Evolutionary conservation across 352 stramenopile genomes (phyloP), one percentile per base, ranked within the genome.

Genomic region (Peronospora destructor): DNA sequence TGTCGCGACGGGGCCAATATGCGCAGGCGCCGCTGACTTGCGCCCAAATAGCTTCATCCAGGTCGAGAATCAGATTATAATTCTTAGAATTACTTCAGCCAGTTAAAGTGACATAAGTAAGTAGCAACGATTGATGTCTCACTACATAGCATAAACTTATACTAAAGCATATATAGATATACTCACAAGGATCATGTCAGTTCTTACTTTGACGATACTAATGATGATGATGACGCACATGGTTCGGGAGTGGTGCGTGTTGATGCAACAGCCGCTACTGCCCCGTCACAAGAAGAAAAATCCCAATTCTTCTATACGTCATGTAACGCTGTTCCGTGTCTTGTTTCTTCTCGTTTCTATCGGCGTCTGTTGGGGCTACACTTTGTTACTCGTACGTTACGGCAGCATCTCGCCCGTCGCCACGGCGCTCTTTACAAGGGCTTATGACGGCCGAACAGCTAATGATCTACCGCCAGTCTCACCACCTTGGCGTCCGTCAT

Each of bases 31-130:
- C 36, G 84, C 68, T 16, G 73, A 64, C 59, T 92, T 92, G 32
- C 82, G 79, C 2, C 84, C 82, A 52, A 95, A 95, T 55, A 93
- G 64, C 56, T 93, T 93, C 84, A 95, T 95, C 21, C 41, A 21
- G 3, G 44, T 11, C 48, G 23, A 26, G 23, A 26, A 26, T 21
- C 23, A 26, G 4, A 3, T 3, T 4, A 26, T 45, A 14, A 39
- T 19, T 12, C 10, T 36, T 32, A n/a, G 35, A 30, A 32, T 32
- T 32, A 32, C 28, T 32, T 32, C 3, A 32, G 6, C 10, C 28
- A 12, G 23, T 0, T 26, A 6, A 26, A 6, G 23, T 26, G 4
- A 26, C 23, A 3, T 6, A n/a, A n/a, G 4, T 12, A 32, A 32
- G 28, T 32, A 32, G 28, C 28, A 32, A 4, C 4, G 4, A 1